Base-by-base conservation (phyloP, 306 rosid species). In the Medicago truncatula region DNA sequence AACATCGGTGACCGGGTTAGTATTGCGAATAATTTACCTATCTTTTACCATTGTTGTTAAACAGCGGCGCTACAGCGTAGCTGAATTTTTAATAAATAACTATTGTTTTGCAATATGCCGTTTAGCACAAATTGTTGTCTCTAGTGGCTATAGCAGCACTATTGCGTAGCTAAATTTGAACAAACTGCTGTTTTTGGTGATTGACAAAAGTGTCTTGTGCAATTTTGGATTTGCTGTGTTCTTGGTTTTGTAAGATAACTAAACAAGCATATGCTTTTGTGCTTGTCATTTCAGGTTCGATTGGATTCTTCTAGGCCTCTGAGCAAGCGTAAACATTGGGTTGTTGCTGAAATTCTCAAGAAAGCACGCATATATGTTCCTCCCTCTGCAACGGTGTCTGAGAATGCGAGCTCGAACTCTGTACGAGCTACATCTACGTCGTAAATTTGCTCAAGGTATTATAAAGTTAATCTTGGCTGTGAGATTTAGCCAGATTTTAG, bases 311-410 rank as follows among this genome's bases (percentile, higher is more conserved):
- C 93, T 5, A 87, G 91, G 79, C 97, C 98, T 54, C 70, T 94
- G 83, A 94, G 97, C 88, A 94, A 91, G 83, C 90, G 20, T 4
- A 94, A 94, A 84, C 82, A 82, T 70, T 94, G 98, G 98, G 73
- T 85, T 53, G 96, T 91, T 79, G 94, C 96, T 76, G 96, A 94
- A 69, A 88, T 94, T 73, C 83, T 94, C 65, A 89, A 87, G 89
- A 89, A 87, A 86, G 96, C 97, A 62, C 87, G 91, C 21, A 91
- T 88, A 73, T 93, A 93, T 80, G 82, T 70, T 56, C 93, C 93
- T 5, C 97, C 93, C 9, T 59, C 87, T 3, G 25, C 57, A 3
- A 49, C 78, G 0, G 56, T 49, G 50, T 40, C 70, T 67, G 65
- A 39, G 43, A 72, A 65, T 23, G 53, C 46, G 12, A 65, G 81